Base-by-base conservation (phyloP, 192 early-diverging fungal species). In the Anaeromyces robustus region DNA sequence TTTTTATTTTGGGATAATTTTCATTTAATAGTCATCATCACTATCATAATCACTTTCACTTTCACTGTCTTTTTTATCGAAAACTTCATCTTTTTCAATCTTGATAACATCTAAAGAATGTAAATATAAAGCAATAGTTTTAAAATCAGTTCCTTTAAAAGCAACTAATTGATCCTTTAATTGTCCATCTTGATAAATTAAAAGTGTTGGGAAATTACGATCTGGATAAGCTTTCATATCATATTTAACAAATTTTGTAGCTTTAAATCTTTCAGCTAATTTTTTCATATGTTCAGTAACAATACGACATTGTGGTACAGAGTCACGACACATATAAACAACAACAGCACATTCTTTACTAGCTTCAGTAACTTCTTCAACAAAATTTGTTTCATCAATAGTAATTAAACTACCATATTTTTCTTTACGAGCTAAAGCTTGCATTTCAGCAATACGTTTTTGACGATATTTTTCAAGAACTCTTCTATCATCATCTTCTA, bases 191-290 rank as follows among this genome's bases (percentile, higher is more conserved):
- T 91, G 92, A 85, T 98, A 99, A 78, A 99, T 89, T 78, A 99
- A 84, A n/a, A 99, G 83, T 0, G 97, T 97, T 13, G 93, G 95
- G 79, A 95, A 80, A 83, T 94, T 94, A 39, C 83, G 79, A 84
- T 99, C 97, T 4, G 97, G 97, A 82, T 97, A 99, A 81, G 86
- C 96, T 97, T 82, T 96, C 16, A 92, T 94, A 29, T 95, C 87
- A 82, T 97, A 97, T 83, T 96, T 97, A 77, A 94, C 81, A 86
- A 99, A 99, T 88, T 99, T 99, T 80, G 93, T 94, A 9, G 94
- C 89, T 30, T 90, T 91, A 87, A 97, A 92, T 85, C 90, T 89
- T 37, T 81, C 79, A 4, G 95, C 94, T 16, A 96, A 83, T 80
- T 88, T 88, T 26, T 91, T 89, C 77, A 99, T 86, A 81, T 92